A percentile compares a stretch with the other conserved stretches of the same genome.
Evolutionary conservation across 768 basidiomycete genomes (phyloP).

Genomic region (Xanthoconium purpureum): DNA sequence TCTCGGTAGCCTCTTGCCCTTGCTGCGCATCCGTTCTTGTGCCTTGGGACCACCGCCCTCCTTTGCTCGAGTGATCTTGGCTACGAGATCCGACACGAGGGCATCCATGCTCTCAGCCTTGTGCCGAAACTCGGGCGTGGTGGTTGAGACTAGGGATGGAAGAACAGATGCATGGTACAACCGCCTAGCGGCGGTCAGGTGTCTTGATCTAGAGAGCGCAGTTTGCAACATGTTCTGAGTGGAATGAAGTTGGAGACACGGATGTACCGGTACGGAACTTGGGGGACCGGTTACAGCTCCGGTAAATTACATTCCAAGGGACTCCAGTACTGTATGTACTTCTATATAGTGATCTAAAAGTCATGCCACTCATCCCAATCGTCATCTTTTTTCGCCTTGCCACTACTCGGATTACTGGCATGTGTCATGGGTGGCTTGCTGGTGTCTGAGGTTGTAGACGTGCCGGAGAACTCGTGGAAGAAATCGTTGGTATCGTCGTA

Average conservation of each 20-base stretch:
- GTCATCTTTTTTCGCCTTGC: constrained; percentile 39
- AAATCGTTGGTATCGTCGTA: constrained; percentile 69
- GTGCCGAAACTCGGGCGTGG: constrained; percentile 67
- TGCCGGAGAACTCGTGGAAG: constrained; percentile 38
- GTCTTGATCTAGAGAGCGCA: constrained; percentile 13
- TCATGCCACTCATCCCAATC: constrained; percentile 84
- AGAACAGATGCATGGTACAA: constrained; percentile 71
- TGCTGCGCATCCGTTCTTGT: constrained; percentile 66
- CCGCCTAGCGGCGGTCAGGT: constrained; percentile 19
- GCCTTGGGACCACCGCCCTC: constrained; percentile 76
- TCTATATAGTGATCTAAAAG: constrained; percentile 43
- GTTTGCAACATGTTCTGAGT: constrained; percentile 20
- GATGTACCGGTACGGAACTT: constrained; percentile 22
- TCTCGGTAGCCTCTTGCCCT: constrained; percentile 80
- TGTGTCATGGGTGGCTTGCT: constrained; percentile 1
- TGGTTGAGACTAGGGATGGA: constrained; percentile 65
- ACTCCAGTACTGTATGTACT: background rate
- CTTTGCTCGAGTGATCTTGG: constrained; percentile 55
- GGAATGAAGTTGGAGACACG: background rate
- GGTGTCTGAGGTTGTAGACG: constrained; percentile 15
- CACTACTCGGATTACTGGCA: constrained; percentile 5
- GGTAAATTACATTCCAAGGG: background rate
- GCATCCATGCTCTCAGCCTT: constrained; percentile 69
- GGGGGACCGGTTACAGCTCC: constrained; percentile 10
- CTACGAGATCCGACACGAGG: constrained; percentile 62